phyloP scores from a whole-genome alignment of 768 basidiomycete genomes.

The Fistulinella prunicolor region DNA sequence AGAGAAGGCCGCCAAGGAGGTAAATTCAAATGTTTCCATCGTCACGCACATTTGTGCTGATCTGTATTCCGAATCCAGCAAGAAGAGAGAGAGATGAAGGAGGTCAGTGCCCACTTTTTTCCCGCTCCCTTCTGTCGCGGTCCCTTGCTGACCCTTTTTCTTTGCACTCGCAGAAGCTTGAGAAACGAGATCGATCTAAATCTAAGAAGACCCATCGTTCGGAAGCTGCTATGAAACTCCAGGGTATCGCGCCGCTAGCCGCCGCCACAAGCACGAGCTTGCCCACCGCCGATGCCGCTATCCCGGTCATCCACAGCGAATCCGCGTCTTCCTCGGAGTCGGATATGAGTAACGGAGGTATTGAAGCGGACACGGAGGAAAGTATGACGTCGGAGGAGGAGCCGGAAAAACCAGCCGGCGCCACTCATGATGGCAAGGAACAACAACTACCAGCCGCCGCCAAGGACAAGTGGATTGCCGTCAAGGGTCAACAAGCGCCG shows the following conservation, averaged over 20 bases:
- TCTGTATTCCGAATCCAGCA: slow-evolving; percentile 29
- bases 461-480: slow-evolving; percentile 77
- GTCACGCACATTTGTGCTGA: slow-evolving; percentile 15
- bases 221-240: slow-evolving; percentile 32
- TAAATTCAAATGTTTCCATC: slow-evolving; percentile 24
- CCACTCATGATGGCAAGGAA: slow-evolving; percentile 22
- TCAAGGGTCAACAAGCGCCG: slow-evolving; percentile 48
- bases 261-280: slow-evolving; percentile 9
- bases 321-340: slow-evolving; percentile 55
- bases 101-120: slow-evolving; percentile 30
- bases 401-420: slow-evolving; percentile 38
- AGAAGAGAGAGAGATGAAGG: slow-evolving; percentile 45
- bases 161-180: slow-evolving; percentile 41
- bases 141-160: background rate
- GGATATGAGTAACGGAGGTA: slow-evolving; percentile 54
- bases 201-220: slow-evolving; percentile 45
- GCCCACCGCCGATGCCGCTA: slow-evolving; percentile 12
- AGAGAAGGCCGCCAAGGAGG: slow-evolving; percentile 57
- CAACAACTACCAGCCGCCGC: slow-evolving; percentile 13
- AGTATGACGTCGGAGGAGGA: slow-evolving; percentile 74
- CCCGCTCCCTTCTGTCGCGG: background rate
- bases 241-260: slow-evolving; percentile 7
- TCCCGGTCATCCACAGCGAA: slow-evolving; percentile 24
- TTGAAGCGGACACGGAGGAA: slow-evolving; percentile 74
- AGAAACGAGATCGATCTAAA: slow-evolving; percentile 57